Evolutionary conservation across 75 land plant species (phyloP), one percentile per base, ranked within the genome.

Genomic region (Cryptomeria japonica): DNA sequence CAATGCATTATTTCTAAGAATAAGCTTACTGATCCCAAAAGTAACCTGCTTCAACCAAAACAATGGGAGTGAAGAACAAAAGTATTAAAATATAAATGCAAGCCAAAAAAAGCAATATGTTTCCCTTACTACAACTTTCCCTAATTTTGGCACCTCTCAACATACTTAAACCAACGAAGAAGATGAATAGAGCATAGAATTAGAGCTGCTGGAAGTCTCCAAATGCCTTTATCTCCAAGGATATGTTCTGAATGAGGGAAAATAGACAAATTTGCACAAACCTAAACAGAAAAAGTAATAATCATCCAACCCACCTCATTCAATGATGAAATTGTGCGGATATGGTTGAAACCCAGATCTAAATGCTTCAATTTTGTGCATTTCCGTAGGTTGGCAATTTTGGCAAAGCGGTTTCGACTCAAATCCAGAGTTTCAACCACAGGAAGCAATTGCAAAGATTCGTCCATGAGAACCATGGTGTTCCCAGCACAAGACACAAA

Each of bases 401-500:
- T 95, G 13, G 97, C 94, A 89, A 98, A 93, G 78, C 88, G 93
- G 87, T 98, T 98, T 86, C 99, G 88, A 84, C 99, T 96, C 25
- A 98, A 92, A 91, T 98, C 99, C 89, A 98, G 87, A 10, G 92
- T 92, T 87, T 98, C 97, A 84, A 95, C 96, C 36, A 89, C 96
- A 31, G 99, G 99, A 84, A 98, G 99, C 85, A 98, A 92, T 86
- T 95, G 99, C 90, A 98, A 87, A 11, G 99, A 96, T 85, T 98
- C 99, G 86, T 98, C 99, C 99, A 98, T 98, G 38, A 95, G 92
- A 86, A 94, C 87, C 88, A 98, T 86, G 42, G 91, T 91, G 89
- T 97, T 98, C 64, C 93, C 91, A 3, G 97, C 91, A 89, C 99
- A 98, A 0, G 99, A 97, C 56, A 97, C 97, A 87, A 90, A 93